Evolutionary conservation across 176 grass and related monocot genomes (phyloP).

Genomic region (Carex cristatella): DNA sequence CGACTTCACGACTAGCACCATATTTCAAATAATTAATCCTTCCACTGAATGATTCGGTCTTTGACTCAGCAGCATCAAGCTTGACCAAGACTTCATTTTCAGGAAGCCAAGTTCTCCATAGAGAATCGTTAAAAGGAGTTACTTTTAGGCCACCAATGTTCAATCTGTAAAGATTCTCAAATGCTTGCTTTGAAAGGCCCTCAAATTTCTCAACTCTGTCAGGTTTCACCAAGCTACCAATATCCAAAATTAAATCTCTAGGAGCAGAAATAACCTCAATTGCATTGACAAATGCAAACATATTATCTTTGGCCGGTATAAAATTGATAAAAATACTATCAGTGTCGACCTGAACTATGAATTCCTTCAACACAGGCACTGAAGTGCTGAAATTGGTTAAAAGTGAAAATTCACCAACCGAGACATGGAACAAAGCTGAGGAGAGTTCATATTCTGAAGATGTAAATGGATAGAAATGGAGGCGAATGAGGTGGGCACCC

Average conservation of each 20-base stretch:
- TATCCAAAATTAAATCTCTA: constrained; percentile 61
- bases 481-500: constrained; percentile 69
- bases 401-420: constrained; percentile 35
- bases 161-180: constrained; percentile 74
- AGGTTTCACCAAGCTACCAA: constrained; percentile 37
- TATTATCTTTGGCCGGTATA: constrained; percentile 45
- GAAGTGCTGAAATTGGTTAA: constrained; percentile 69
- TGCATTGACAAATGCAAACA: constrained; percentile 75
- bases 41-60: constrained; percentile 40
- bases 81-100: constrained; percentile 36
- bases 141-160: constrained; percentile 77
- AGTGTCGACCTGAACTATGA: constrained; percentile 50
- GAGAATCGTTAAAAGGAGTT: constrained; percentile 84
- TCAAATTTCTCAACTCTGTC: constrained; percentile 26
- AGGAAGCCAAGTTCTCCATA: constrained; percentile 92
- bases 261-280: constrained; percentile 85
- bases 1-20: constrained; percentile 68
- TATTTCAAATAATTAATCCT: constrained; percentile 65
- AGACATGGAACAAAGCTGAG: constrained; percentile 73
- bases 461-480: constrained; percentile 85
- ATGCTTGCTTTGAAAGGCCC: constrained; percentile 53
- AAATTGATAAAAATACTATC: constrained; percentile 61
- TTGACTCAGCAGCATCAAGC: constrained; percentile 28
- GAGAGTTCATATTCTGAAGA: constrained; percentile 39
- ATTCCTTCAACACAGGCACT: constrained; percentile 62